A percentile compares a stretch with the other conserved stretches of the same genome.
phyloP scores from a whole-genome alignment of 1,284 basidiomycete species.

The Cryptococcus sp. region DNA sequence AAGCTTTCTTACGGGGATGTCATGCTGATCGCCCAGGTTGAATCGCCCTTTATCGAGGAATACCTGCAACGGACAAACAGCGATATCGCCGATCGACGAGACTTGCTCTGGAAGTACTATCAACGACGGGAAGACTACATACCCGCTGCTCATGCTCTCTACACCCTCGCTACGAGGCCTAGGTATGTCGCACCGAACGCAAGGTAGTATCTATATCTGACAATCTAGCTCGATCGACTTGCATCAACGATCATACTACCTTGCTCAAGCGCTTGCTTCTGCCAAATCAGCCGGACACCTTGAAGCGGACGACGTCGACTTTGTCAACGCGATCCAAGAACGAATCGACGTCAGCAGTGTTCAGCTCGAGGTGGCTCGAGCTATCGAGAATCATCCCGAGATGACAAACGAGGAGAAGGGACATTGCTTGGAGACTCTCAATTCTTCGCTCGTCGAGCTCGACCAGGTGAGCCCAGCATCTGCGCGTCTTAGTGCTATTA shows the following conservation, averaged over 20 bases:
- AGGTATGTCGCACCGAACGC: slow-evolving; percentile 54
- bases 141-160: slow-evolving; percentile 79
- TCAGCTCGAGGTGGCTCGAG: slow-evolving; percentile 69
- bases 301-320: slow-evolving; percentile 75
- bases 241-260: slow-evolving; percentile 72
- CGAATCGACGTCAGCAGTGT: slow-evolving; percentile 95
- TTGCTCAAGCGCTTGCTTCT: slow-evolving; percentile 89
- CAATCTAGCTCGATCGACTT: slow-evolving; percentile 56
- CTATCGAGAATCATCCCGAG: slow-evolving; percentile 44
- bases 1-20: not conserved
- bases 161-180: slow-evolving; percentile 76
- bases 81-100: slow-evolving; percentile 59
- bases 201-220: not conserved
- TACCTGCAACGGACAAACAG: slow-evolving; percentile 56
- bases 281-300: slow-evolving; percentile 83
- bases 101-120: slow-evolving; percentile 95
- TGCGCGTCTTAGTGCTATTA: not conserved
- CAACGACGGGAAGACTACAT: slow-evolving; percentile 81
- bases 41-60: slow-evolving; percentile 59
- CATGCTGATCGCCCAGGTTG: slow-evolving; percentile 21
- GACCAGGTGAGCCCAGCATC: slow-evolving; percentile 45
- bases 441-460: slow-evolving; percentile 49
- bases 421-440: slow-evolving; percentile 57
- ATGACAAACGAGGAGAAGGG: slow-evolving; percentile 53
- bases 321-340: slow-evolving; percentile 88